Evolutionary conservation across 2,329 filamentous ascomycete species (phyloP), one percentile per base, ranked within the genome.

Genomic region (Pseudodiploospora longispora): DNA sequence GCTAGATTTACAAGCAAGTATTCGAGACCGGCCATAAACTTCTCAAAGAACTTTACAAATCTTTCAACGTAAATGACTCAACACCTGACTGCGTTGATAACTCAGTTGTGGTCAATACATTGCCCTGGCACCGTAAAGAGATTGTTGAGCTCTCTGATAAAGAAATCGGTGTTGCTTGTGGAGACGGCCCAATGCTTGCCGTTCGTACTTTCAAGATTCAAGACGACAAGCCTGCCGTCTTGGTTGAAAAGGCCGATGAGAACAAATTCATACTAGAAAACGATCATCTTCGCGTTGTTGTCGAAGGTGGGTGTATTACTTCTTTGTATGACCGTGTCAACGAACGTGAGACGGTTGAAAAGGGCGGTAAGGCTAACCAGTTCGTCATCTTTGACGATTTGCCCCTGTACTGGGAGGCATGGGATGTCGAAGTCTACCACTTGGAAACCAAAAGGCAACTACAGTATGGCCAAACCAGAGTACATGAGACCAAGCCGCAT

Each of bases 371-470:
- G 61, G 90, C 85, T 27, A 95, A 95, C 53, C 89, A 96, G 60
- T 80, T 93, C 41, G 90, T 97, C 51, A 81, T 97, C 27, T 97
- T 94, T 57, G 93, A 98, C 59, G 93, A 98, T 67, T 96, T 97
- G 67, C 90, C 90, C 27, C 76, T 96, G 27, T 95, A 94, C 70
- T 97, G 89, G 90, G 87, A 96, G 66, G 90, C 89, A 3, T 95
- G 91, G 90, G 91, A 98, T 62, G 91, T 97, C 5, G 93, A 98
- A 65, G 90, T 97, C 29, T 98, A 84, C 68, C 93, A 98, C 57
- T 77, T 97, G 28, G 82, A 94, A 44, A 93, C 89, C 2, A 82
- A 89, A 45, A 78, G 85, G 60, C 85, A 91, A 60, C 74, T 98
- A 10, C 60, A 75, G 5, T 77, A 82, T 12, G 75, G 78, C 50